phyloP scores from a whole-genome alignment of 352 stramenopile species.

The Chrysophaeum taylorii region DNA sequence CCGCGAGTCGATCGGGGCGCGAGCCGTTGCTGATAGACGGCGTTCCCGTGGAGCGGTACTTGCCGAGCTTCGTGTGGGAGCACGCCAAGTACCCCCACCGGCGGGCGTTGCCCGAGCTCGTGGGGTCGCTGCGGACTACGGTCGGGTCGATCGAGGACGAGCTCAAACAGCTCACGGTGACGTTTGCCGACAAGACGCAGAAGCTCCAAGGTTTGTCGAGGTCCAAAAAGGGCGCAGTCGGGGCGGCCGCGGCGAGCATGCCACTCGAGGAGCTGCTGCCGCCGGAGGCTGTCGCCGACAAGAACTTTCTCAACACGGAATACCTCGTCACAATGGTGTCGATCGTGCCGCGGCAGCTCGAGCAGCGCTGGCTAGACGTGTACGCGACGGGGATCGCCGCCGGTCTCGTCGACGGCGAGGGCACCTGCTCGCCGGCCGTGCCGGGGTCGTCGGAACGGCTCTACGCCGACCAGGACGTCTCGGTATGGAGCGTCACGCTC shows the following conservation, averaged over 20 bases:
- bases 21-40: conserved; percentile 30
- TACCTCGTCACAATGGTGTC: conserved; percentile 92
- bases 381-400: conserved; percentile 73
- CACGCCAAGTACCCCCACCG: conserved; percentile 91
- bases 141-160: conserved; percentile 90
- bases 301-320: conserved; percentile 89
- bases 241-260: conserved; percentile 75
- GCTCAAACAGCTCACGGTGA: conserved; percentile 79
- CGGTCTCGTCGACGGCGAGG: conserved; percentile 50
- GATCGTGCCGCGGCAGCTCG: conserved; percentile 74
- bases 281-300: conserved; percentile 52
- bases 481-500: neutral
- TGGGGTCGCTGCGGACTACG: conserved; percentile 81
- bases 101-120: conserved; percentile 85
- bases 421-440: conserved; percentile 7
- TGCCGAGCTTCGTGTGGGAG: conserved; percentile 94
- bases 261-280: conserved; percentile 88
- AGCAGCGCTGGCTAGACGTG: conserved; percentile 70
- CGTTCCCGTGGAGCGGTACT: conserved; percentile 81
- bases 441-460: neutral
- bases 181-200: conserved; percentile 85
- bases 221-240: conserved; percentile 72
- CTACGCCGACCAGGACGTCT: neutral
- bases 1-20: conserved; percentile 31
- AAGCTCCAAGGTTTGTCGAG: conserved; percentile 50